phyloP scores from a whole-genome alignment of 2,329 filamentous ascomycete species.

The Hortaea werneckii region DNA sequence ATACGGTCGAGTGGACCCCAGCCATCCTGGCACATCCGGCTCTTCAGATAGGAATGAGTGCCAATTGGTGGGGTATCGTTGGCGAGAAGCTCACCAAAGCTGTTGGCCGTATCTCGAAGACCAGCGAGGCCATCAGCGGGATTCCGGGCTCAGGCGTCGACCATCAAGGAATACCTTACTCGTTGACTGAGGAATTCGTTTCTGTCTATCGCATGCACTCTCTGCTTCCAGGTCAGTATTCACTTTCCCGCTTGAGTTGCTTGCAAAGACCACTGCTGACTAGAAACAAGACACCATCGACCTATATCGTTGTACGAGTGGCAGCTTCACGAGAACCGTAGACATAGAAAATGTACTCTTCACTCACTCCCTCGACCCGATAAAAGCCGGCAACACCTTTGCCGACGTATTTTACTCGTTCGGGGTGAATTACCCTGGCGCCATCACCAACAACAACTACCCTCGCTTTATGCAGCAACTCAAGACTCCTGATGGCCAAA shows the following conservation, averaged over 20 bases:
- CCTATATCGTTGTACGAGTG: slow-evolving; percentile 24
- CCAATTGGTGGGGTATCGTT: too few species aligned
- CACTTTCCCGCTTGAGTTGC: background rate
- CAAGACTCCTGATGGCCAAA: slow-evolving; percentile 32
- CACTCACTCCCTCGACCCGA: slow-evolving; percentile 23
- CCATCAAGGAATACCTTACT: too few species aligned
- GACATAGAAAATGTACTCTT: slow-evolving; percentile 27
- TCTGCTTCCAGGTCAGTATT: too few species aligned
- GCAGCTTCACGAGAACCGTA: slow-evolving; percentile 21
- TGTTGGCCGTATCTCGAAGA: too few species aligned
- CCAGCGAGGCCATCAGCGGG: too few species aligned
- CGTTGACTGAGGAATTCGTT: too few species aligned
- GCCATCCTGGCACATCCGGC: too few species aligned
- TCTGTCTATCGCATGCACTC: too few species aligned
- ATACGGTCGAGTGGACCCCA: too few species aligned
- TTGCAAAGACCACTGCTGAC: slow-evolving; percentile 16
- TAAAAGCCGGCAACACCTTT: slow-evolving; percentile 24
- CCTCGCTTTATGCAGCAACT: slow-evolving; percentile 34
- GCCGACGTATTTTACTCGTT: slow-evolving; percentile 37
- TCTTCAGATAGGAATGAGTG: too few species aligned
- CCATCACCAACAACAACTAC: slow-evolving; percentile 33
- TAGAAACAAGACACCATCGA: slow-evolving; percentile 27
- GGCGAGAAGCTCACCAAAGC: too few species aligned
- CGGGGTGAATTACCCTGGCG: slow-evolving; percentile 39
- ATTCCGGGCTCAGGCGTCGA: too few species aligned